Conservation (phyloP, 2,329 filamentous ascomycete species). For the Plectosphaerella plurivora region DNA sequence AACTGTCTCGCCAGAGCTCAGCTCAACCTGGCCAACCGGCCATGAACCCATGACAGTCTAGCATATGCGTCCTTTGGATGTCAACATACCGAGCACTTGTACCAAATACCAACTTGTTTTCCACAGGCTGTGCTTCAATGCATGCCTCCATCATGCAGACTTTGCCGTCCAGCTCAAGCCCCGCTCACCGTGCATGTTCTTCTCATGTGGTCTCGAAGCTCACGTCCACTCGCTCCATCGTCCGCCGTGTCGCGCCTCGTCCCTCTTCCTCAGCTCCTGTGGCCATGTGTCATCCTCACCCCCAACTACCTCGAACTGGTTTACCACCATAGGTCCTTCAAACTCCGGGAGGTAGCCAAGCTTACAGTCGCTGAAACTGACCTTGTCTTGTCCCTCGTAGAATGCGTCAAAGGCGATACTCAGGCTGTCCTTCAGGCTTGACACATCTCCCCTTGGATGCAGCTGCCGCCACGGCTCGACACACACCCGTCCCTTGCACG, state of each 20-base stretch:
- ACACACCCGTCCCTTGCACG: slow-evolving; percentile 51
- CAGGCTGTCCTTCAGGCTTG: slow-evolving; percentile 46
- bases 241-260: slow-evolving; percentile 10
- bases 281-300: slow-evolving; percentile 9
- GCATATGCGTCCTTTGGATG: no score
- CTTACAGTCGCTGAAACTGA: slow-evolving; percentile 47
- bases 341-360: slow-evolving; percentile 49
- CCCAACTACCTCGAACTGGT: slow-evolving; percentile 26
- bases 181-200: no score
- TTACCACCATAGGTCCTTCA: slow-evolving; percentile 40
- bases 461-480: slow-evolving; percentile 51
- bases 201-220: neutral
- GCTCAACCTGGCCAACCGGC: no score
- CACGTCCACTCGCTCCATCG: slow-evolving; percentile 21
- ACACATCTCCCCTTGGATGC: slow-evolving; percentile 48
- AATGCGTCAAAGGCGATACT: slow-evolving; percentile 42
- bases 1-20: no score
- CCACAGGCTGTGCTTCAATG: no score
- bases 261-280: neutral
- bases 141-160: no score
- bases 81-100: neutral
- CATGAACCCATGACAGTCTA: no score
- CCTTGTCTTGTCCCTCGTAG: slow-evolving; percentile 41
- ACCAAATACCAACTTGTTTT: slow-evolving; percentile 1
- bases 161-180: no score